Evolutionary conservation across 2,329 filamentous ascomycete genomes (phyloP), one percentile per base, ranked within the genome.

Genomic region (Aspergillus oerlinghausenensis): DNA sequence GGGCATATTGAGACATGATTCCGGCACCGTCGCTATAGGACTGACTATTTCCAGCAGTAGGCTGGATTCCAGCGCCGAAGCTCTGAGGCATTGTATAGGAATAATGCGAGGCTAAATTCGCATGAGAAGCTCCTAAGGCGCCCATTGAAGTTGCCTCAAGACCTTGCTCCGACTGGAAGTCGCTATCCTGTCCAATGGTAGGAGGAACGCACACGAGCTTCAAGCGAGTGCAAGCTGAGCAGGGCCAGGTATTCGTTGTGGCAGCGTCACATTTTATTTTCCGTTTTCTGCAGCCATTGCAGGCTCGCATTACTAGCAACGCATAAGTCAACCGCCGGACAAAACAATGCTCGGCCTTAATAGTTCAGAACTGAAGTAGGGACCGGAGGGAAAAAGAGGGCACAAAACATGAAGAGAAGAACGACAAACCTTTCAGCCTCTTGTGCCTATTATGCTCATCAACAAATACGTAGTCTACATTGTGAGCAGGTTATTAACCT

Each of bases 241-340:
- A 97, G 28, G 94, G 94, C 93, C 94, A 97, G 40, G 91, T 92
- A 73, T 97, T 97, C 43, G 92, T 97, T 14, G 93, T 96, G 21
- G 93, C 93, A 52, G 93, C 92, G 78, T 97, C 94, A 77, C 93
- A 99, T 75, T 96, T 96, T 72, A 99, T 99, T 76, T 99, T 99
- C 69, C 93, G 86, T 75, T 92, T 88, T 60, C 93, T 85, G 71
- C 93, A 97, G 59, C 93, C 93, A 77, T 97, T 93, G 74, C 93
- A 97, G 55, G 93, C 94, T 79, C 94, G 88, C 92, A 96, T 97
- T 52, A 97, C 93, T 95, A 55, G 52, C 56, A n/a, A 49, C 23
- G 55, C 26, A 26, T 56, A 45, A 52, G 63, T 63, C 47, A 56
- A 52, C 61, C 51, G 62, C 49, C 35, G 42, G 35, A 14, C 5